Percentiles rank a stretch among this genome's conserved stretches.
Conservation (phyloP, 164 flowering plant species). For the Liquidambar formosana region DNA sequence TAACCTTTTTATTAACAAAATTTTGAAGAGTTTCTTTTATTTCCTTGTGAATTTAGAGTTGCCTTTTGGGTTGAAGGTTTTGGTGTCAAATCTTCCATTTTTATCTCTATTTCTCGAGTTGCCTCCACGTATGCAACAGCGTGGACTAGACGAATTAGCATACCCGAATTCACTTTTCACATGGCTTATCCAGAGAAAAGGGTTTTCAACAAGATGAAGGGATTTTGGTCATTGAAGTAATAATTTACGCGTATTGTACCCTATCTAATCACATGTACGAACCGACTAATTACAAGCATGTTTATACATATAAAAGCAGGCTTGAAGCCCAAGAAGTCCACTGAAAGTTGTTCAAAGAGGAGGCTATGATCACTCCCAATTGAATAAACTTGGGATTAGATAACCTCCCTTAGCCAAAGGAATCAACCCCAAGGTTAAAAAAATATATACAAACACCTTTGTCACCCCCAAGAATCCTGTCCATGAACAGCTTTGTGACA, state of each 20-base stretch:
- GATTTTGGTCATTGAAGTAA: not conserved
- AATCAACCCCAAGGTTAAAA: constrained; percentile 26
- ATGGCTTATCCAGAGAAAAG: too few species aligned
- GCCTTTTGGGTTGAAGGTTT: too few species aligned
- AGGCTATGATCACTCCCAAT: constrained; percentile 17
- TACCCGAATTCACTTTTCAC: too few species aligned
- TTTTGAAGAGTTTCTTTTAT: too few species aligned
- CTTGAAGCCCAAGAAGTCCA: constrained; percentile 12
- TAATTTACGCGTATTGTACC: not conserved
- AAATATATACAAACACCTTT: constrained; percentile 13
- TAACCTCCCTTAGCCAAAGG: constrained; percentile 21
- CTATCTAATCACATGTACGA: too few species aligned
- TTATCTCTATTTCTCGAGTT: too few species aligned
- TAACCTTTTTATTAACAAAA: too few species aligned
- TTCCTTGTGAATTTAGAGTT: too few species aligned
- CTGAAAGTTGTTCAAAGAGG: constrained; percentile 7
- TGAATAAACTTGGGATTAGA: constrained; percentile 9
- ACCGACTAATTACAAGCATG: not conserved
- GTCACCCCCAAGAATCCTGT: constrained; percentile 46
- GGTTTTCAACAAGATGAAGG: not conserved
- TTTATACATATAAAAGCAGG: constrained; percentile 10
- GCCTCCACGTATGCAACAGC: too few species aligned
- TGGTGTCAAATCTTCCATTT: too few species aligned
- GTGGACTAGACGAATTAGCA: too few species aligned
- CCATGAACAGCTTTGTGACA: constrained; percentile 14